Evolutionary conservation across 352 stramenopile genomes (phyloP).

Genomic region (Globisporangium heterothallicum): DNA sequence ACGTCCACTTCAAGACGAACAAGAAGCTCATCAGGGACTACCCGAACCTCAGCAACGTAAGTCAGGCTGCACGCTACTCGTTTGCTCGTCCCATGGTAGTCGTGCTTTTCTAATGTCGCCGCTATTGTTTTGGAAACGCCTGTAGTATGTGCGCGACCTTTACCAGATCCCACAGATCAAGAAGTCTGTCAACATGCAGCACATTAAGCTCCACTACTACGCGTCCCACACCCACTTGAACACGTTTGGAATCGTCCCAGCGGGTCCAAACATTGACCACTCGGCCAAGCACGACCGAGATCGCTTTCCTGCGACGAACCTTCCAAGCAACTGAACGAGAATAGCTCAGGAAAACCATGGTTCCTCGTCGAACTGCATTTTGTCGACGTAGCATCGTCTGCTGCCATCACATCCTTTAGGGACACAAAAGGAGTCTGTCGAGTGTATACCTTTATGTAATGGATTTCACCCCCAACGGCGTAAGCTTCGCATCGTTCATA

Average conservation of each 20-base stretch:
- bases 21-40: conserved; percentile 86
- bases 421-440: no score
- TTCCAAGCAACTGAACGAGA: conserved; percentile 22
- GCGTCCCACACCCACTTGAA: conserved; percentile 93
- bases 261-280: conserved; percentile 55
- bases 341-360: neutral
- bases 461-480: no score
- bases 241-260: conserved; percentile 90
- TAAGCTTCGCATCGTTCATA: neutral
- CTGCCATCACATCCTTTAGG: no score
- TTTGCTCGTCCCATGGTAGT: no score
- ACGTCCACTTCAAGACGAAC: conserved; percentile 88
- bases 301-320: conserved; percentile 37
- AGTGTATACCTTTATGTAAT: no score
- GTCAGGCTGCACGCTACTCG: conserved; percentile 9
- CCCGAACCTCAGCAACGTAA: conserved; percentile 77
- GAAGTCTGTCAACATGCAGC: conserved; percentile 91
- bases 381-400: neutral
- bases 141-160: conserved; percentile 78
- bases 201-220: conserved; percentile 98
- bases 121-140: conserved; percentile 1
- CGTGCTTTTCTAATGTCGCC: no score
- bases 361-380: neutral
- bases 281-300: conserved; percentile 58
- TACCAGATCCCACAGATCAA: conserved; percentile 91